A percentile compares a stretch with the other conserved stretches of the same genome.
phyloP scores from a whole-genome alignment of 2,329 filamentous ascomycete species.

The Teratosphaeria gauchensis region DNA sequence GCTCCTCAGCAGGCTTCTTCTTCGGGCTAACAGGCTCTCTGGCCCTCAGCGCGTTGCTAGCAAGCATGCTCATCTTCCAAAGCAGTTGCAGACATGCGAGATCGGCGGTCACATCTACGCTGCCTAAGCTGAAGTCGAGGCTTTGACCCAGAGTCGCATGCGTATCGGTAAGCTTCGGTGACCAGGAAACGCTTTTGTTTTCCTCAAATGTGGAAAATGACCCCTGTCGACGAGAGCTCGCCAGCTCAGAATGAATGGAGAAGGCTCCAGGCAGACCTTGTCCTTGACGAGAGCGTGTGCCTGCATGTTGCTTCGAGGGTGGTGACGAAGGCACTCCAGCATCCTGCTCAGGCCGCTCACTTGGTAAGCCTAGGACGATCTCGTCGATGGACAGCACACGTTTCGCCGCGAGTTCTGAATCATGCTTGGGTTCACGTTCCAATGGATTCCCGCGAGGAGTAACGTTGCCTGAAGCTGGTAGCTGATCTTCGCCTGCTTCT shows the following conservation, averaged over 20 bases:
- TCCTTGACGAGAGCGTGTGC: neutral
- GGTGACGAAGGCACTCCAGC: neutral
- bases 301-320: neutral
- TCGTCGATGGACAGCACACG: constrained; percentile 23
- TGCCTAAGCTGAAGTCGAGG: neutral
- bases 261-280: constrained; percentile 36
- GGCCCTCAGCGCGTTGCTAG: neutral
- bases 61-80: neutral
- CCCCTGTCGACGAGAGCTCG: constrained; percentile 21
- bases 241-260: constrained; percentile 37
- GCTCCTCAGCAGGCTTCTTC: neutral
- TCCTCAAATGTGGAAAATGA: constrained; percentile 1
- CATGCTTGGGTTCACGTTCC: neutral
- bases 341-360: neutral
- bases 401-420: neutral
- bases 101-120: neutral
- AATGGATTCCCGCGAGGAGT: constrained; percentile 20
- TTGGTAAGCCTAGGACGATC: constrained; percentile 29
- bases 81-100: neutral
- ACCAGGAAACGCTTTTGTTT: neutral
- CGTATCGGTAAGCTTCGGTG: neutral
- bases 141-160: neutral
- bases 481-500: neutral
- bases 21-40: neutral
- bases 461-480: constrained; percentile 12